Conservation (phyloP, 1,139 yeast genomes). For the Saccharomyces hybrid region DNA sequence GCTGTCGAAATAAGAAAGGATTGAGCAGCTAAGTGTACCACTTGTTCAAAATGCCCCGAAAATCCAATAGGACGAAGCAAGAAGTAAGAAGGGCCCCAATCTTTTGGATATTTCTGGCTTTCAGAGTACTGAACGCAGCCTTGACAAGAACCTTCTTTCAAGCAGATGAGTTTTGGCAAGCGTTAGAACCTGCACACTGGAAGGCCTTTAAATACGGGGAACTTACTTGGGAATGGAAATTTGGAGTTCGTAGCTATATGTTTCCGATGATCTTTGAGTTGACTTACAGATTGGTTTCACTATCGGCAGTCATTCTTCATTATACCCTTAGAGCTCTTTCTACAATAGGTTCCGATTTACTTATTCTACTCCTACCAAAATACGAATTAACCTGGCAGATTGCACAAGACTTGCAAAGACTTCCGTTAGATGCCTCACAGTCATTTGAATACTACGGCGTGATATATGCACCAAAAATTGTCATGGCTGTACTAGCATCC, state of each 20-base stretch:
- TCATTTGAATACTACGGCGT: constrained; percentile 32
- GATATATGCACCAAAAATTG: constrained; percentile 50
- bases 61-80: neutral
- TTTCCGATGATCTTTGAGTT: constrained; percentile 64
- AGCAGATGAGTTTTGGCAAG: constrained; percentile 93
- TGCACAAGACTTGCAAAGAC: constrained; percentile 15
- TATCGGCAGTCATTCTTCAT: constrained; percentile 1
- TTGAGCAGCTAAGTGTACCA: neutral
- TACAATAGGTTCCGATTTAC: constrained; percentile 2
- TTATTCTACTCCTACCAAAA: constrained; percentile 4
- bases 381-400: constrained; percentile 21
- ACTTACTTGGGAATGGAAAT: constrained; percentile 91
- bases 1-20: neutral
- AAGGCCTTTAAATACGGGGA: constrained; percentile 73
- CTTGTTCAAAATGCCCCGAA: neutral
- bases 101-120: constrained; percentile 19
- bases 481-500: constrained; percentile 66
- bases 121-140: constrained; percentile 57
- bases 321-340: neutral
- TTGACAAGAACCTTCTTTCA: constrained; percentile 73
- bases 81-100: neutral
- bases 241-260: constrained; percentile 63
- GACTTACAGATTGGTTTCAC: constrained; percentile 16
- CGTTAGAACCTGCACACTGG: constrained; percentile 83
- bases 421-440: constrained; percentile 7